phyloP scores from a whole-genome alignment of 2,329 filamentous ascomycete genomes.

The Catunica adiposa region DNA sequence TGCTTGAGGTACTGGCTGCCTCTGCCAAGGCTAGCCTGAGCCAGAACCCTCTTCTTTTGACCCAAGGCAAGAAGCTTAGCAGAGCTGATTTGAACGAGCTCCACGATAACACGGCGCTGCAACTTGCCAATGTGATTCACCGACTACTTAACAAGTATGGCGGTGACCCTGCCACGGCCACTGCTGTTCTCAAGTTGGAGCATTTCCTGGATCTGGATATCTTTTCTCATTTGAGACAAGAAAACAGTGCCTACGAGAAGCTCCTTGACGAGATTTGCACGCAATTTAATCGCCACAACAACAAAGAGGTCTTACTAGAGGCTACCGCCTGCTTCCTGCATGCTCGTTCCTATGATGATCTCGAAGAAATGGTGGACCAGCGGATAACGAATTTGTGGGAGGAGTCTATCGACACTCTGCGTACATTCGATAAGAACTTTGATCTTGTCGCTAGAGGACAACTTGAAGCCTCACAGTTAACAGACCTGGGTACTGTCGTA shows the following conservation, averaged over 20 bases:
- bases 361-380: conserved; percentile 67
- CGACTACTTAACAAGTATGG: conserved; percentile 84
- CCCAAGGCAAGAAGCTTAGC: conserved; percentile 34
- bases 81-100: conserved; percentile 51
- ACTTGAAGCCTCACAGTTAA: conserved; percentile 46
- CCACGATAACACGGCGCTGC: conserved; percentile 62
- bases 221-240: conserved; percentile 77
- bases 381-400: conserved; percentile 80
- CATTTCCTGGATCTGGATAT: conserved; percentile 74
- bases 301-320: conserved; percentile 69
- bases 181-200: conserved; percentile 69
- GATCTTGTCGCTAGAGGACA: conserved; percentile 57
- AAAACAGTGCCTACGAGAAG: conserved; percentile 61
- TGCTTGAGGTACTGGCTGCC: conserved; percentile 75
- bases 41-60: conserved; percentile 22
- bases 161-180: conserved; percentile 71
- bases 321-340: conserved; percentile 70
- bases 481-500: conserved; percentile 55
- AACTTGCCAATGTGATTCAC: conserved; percentile 65
- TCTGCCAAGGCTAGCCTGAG: conserved; percentile 60
- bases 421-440: conserved; percentile 51
- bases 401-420: conserved; percentile 56
- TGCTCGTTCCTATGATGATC: conserved; percentile 70
- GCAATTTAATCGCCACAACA: conserved; percentile 85
- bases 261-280: conserved; percentile 83